Percentiles rank a stretch among this genome's conserved stretches.
Evolutionary conservation across 2,329 filamentous ascomycete genomes (phyloP).

Genomic region (Furcasterigmium sp.): DNA sequence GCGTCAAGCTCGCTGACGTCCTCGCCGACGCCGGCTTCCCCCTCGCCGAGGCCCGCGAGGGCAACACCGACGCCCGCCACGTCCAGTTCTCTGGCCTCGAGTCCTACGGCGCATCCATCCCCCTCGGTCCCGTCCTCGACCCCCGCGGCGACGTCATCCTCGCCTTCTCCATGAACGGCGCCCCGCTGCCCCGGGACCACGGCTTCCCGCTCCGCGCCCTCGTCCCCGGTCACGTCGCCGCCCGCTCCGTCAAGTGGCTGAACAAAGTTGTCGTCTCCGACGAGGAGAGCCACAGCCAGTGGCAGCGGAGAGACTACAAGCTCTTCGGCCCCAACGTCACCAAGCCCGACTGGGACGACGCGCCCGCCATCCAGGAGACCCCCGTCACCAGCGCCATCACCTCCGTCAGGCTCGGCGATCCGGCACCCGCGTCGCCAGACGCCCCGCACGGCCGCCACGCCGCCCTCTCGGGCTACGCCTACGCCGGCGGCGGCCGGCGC

Average conservation of each 20-base stretch:
- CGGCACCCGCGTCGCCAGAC: slow-evolving; percentile 12
- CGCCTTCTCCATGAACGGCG: slow-evolving; percentile 63
- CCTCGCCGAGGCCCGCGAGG: slow-evolving; percentile 26
- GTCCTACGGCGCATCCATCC: slow-evolving; percentile 58
- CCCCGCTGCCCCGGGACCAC: slow-evolving; percentile 57
- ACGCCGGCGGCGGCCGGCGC: slow-evolving; percentile 60
- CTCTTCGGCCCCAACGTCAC: slow-evolving; percentile 60
- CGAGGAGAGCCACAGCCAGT: slow-evolving; percentile 61
- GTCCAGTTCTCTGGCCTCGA: slow-evolving; percentile 55
- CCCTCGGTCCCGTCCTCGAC: slow-evolving; percentile 52
- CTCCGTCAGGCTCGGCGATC: slow-evolving; percentile 34
- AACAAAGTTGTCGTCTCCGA: slow-evolving; percentile 58
- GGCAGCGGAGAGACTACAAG: slow-evolving; percentile 65
- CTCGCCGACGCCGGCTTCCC: slow-evolving; percentile 50
- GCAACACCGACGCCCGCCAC: slow-evolving; percentile 37
- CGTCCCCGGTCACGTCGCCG: slow-evolving; percentile 62
- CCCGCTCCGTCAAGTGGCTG: slow-evolving; percentile 65
- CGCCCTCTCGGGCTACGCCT: slow-evolving; percentile 58
- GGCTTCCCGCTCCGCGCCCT: slow-evolving; percentile 59
- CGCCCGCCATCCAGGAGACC: slow-evolving; percentile 62
- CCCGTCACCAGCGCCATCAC: slow-evolving; percentile 65
- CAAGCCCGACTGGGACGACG: slow-evolving; percentile 56
- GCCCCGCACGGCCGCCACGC: slow-evolving; percentile 15
- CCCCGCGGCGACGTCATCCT: slow-evolving; percentile 59
- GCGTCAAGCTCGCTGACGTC: slow-evolving; percentile 49